Base-by-base conservation (phyloP, 805 yeast species). In the Brettanomyces custersianus region DNA sequence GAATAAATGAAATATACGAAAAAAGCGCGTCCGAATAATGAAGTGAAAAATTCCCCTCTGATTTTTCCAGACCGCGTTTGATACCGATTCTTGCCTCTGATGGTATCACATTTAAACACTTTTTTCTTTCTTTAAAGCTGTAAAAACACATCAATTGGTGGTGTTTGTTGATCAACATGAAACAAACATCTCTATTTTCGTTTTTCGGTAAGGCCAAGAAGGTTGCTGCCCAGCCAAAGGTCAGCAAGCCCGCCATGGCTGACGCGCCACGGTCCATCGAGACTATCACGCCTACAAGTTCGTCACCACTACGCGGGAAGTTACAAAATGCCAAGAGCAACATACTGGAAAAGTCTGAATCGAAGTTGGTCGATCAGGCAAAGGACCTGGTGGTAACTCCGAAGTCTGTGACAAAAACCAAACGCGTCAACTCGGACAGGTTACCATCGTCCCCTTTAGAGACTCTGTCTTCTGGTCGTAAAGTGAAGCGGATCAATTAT, bases 121-220 rank as follows among this genome's bases (percentile, higher is more conserved):
- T 20, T n/a, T 17, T 29, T 29, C 21, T 16, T 11, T n/a, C 20
- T 17, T 29, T 8, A 9, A 4, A 11, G 16, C n/a, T 15, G 16
- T 12, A 11, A 9, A 29, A 29, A 10, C 21, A 15, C 12, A 29
- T 13, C 24, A 30, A 16, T n/a, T 25, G 15, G n/a, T n/a, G 17
- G 15, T n/a, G n/a, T 8, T 6, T 11, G n/a, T 17, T 12, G 19
- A 12, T 18, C 5, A 40, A 40, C 23, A 23, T 49, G 42, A 53
- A 54, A 37, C 62, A 58, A 40, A 28, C 56, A 5, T 51, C 57
- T 5, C 40, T 58, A 34, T 42, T 58, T 38, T 54, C 63, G 3
- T 58, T 58, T 34, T 58, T 58, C 31, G 18, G 44, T 4, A 48
- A 40, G 33, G 29, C 35, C 11, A 35, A 38, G 23, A 35, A 27